A percentile compares a stretch with the other conserved stretches of the same genome.
Conservation (phyloP, 306 rosid species). For the Benincasa hispida region DNA sequence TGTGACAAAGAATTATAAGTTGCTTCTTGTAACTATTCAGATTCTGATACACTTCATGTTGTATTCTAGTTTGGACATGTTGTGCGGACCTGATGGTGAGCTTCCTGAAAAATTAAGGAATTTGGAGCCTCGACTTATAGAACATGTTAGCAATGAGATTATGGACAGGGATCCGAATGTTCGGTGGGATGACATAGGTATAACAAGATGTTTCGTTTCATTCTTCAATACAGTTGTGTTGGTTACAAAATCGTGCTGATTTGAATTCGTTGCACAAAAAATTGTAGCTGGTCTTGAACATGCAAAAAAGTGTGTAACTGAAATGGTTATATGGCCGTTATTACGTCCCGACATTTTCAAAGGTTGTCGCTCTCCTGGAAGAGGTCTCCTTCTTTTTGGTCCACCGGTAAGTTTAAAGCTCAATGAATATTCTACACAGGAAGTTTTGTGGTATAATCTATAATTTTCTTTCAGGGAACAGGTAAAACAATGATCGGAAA, state of each 20-base stretch:
- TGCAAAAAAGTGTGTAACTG: constrained; percentile 74
- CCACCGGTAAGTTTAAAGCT: constrained; percentile 67
- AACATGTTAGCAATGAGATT: constrained; percentile 90
- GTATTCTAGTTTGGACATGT: constrained; percentile 63
- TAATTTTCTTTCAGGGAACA: constrained; percentile 56
- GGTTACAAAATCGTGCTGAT: constrained; percentile 13
- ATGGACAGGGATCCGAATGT: constrained; percentile 95
- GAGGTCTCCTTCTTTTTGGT: constrained; percentile 93
- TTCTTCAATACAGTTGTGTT: constrained; percentile 2
- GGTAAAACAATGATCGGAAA: constrained; percentile 99
- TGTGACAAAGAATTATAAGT: not conserved
- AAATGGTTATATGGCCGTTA: constrained; percentile 90
- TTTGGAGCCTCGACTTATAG: constrained; percentile 92
- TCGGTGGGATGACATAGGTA: constrained; percentile 77
- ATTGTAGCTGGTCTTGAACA: constrained; percentile 75
- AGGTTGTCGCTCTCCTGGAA: constrained; percentile 94
- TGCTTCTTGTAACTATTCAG: constrained; percentile 7
- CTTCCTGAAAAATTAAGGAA: constrained; percentile 97
- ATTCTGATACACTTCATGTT: constrained; percentile 14
- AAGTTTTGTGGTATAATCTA: constrained; percentile 13
- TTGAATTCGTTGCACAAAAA: constrained; percentile 7
- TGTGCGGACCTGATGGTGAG: constrained; percentile 94
- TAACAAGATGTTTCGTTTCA: constrained; percentile 8
- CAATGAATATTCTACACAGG: constrained; percentile 6
- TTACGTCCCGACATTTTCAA: constrained; percentile 77